Evolutionary conservation across 345 rosid genomes (phyloP), one percentile per base, ranked within the genome.

Genomic region (Rubroshorea leprosula): DNA sequence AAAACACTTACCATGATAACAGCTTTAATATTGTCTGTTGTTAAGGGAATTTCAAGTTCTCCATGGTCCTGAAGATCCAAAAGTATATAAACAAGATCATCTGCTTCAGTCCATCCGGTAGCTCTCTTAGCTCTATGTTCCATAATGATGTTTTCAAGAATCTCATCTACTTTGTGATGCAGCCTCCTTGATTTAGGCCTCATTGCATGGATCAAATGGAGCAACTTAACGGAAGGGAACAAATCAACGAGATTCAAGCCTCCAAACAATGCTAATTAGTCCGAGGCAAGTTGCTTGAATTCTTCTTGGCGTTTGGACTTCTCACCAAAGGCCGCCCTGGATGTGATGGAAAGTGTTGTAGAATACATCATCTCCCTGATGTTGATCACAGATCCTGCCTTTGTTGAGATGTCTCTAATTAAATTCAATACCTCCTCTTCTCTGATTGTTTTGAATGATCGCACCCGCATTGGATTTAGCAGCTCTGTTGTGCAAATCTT

Each of bases 401-500:
- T 49, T 2, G 64, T 51, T 9, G 44, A 5, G 0, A 68, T 41
- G n/a, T 49, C 50, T 8, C 27, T n/a, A 56, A 64, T 45, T 38
- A 65, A 48, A 12, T 16, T 17, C 0, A 12, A 5, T 9, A 54
- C 63, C 44, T 72, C 61, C 2, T 58, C 67, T 44, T 67, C 64
- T 19, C 76, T 38, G 6, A 60, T 19, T 4, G 45, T 15, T 7
- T 41, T 21, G 48, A 58, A 35, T 35, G 67, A 50, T 4, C 38
- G 67, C 29, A 70, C 72, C 24, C 61, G 51, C n/a, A 25, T 74
- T 5, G 60, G 12, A 24, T 63, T 66, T 7, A 74, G 52, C 5
- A 74, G 72, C 55, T 70, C 56, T 0, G 49, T 12, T 3, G 55
- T 55, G 47, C 65, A 50, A 9, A 73, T 65, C 29, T 61, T 69